These are phyloP conservation scores for Fusarium mundagurra DNA, from an alignment of 2,329 filamentous ascomycete species.

Conservation along the genomic window DNA sequence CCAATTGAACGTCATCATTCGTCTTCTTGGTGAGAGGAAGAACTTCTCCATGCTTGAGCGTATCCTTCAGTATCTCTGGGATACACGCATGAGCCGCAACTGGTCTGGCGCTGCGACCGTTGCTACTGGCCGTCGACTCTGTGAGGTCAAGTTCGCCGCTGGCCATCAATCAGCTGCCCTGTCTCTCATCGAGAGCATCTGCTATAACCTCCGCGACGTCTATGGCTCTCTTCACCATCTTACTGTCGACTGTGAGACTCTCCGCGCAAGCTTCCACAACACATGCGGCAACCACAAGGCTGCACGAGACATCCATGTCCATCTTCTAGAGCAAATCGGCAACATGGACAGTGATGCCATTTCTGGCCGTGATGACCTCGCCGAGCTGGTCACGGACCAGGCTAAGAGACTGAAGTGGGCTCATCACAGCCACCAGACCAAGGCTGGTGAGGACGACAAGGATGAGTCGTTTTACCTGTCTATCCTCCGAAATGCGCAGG, in stretches of 20 bases:
- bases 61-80: conserved; percentile 1
- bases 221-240: neutral
- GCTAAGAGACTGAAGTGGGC: neutral
- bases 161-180: neutral
- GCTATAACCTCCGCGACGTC: neutral
- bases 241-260: neutral
- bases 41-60: conserved; percentile 5
- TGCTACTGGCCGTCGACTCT: neutral
- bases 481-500: neutral
- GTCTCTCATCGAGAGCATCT: neutral
- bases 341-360: neutral
- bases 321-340: neutral
- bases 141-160: neutral
- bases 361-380: neutral
- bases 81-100: neutral
- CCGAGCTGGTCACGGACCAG: neutral
- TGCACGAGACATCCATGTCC: neutral
- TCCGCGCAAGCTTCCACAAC: neutral
- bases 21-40: neutral
- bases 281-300: neutral
- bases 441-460: neutral
- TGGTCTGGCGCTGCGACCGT: neutral
- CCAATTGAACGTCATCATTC: neutral
- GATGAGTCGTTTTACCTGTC: neutral
- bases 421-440: neutral